Evolutionary conservation across 176 grass and related monocot species (phyloP), one percentile per base, ranked within the genome.

Genomic region (Musa schizocarpa): DNA sequence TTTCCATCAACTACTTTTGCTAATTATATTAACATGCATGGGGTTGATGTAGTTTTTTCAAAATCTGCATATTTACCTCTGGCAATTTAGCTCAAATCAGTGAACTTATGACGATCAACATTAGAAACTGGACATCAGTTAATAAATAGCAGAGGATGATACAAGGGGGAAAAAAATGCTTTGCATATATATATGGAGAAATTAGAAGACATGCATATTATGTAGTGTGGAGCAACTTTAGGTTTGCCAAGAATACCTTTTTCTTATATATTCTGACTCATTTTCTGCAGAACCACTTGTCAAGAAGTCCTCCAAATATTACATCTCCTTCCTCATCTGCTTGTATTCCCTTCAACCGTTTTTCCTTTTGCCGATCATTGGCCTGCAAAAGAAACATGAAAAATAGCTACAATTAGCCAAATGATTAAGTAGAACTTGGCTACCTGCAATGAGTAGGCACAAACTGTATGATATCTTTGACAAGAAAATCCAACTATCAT

Each of bases 241-340:
- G 1, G 25, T 14, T 99, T 78, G 1, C 82, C 3, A 81, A 59
- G 43, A 79, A 34, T 85, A 99, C 96, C 91, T 89, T 99, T 86
- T 95, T 99, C 78, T 73, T 99, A 50, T 50, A 17, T 2, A 13
- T 67, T 89, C 88, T 86, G 87, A 85, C 34, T 89, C 75, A 53
- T 77, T 17, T 65, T 66, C 91, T 48, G 52, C 69, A 58, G 84
- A 59, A 77, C 53, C 72, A 72, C 61, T 62, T 57, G 90, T 88
- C 53, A 24, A 77, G 16, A 94, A 87, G 9, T 99, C 91, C 78
- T 99, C 86, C 9, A 99, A 80, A n/a, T 72, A 88, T 29, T 76
- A 95, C 84, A 86, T 99, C 88, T 74, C 91, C 96, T 20, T 95
- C 86, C 74, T 76, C 88, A 86, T 95, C 96, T 62, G 92, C 91